Percentiles rank a stretch among this genome's conserved stretches.
phyloP scores from a whole-genome alignment of 352 stramenopile genomes.

The Globisporangium heterothallicum region DNA sequence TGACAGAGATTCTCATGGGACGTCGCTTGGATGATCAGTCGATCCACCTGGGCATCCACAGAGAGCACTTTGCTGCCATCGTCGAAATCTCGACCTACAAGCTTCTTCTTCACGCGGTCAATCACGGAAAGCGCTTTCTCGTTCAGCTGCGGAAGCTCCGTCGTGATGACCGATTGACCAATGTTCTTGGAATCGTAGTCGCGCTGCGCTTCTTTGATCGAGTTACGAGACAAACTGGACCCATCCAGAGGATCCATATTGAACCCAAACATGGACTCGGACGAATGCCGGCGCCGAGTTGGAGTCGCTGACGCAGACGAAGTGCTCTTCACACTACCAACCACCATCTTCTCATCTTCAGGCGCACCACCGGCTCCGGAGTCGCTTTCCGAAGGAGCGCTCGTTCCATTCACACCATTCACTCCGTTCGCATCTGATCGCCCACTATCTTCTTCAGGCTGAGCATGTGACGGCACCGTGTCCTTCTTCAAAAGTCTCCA shows the following conservation, averaged over 20 bases:
- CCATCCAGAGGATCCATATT: conserved; percentile 54
- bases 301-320: conserved; percentile 37
- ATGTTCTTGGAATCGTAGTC: conserved; percentile 53
- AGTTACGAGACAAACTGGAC: conserved; percentile 50
- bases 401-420: conserved; percentile 4
- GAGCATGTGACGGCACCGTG: conserved; percentile 65
- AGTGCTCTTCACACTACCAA: conserved; percentile 56
- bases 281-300: conserved; percentile 53
- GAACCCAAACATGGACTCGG: conserved; percentile 56
- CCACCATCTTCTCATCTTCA: conserved; percentile 29
- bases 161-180: conserved; percentile 46
- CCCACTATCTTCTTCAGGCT: conserved; percentile 44
- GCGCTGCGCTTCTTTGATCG: conserved; percentile 50
- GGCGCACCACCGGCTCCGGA: neutral
- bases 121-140: conserved; percentile 95
- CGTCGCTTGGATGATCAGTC: conserved; percentile 97
- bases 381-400: conserved; percentile 1
- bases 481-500: conserved; percentile 95
- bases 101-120: conserved; percentile 98
- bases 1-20: conserved; percentile 99
- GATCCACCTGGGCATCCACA: conserved; percentile 94
- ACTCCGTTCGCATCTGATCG: conserved; percentile 9
- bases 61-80: conserved; percentile 73
- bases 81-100: conserved; percentile 97
- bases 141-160: conserved; percentile 77